A percentile compares a stretch with the other conserved stretches of the same genome.
Conservation (phyloP, 352 stramenopile species). For the Lagenidium sp. region DNA sequence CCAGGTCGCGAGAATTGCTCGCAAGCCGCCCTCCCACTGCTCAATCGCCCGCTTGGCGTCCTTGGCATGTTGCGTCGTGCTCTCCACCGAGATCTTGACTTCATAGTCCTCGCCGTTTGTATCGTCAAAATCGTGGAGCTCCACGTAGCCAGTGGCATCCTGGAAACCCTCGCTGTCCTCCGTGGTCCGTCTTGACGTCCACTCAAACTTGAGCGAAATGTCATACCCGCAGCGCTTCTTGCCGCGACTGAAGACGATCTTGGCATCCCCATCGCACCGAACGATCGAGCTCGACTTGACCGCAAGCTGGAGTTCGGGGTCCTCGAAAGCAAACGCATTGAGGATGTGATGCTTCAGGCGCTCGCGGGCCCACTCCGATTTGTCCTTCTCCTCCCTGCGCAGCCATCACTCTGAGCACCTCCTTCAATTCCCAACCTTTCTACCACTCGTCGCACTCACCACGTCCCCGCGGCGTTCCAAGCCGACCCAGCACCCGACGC, state of each 20-base stretch:
- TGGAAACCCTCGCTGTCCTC: conserved; percentile 30
- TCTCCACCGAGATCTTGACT: conserved; percentile 41
- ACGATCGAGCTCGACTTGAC: conserved; percentile 59
- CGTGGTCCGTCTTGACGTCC: conserved; percentile 25
- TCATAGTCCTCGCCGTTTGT: conserved; percentile 77
- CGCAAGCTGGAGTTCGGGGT: conserved; percentile 30
- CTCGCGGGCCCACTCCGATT: conserved; percentile 70
- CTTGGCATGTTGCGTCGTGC: conserved; percentile 30
- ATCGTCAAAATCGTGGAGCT: conserved; percentile 83
- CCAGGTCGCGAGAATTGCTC: conserved; percentile 58
- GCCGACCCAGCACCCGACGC: conserved; percentile 38
- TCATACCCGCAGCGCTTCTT: conserved; percentile 85
- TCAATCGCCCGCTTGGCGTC: conserved; percentile 52
- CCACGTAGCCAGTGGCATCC: conserved; percentile 50
- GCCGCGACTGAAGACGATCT: conserved; percentile 78
- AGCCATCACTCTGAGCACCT: no score
- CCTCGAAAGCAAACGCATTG: conserved; percentile 42
- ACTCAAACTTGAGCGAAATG: conserved; percentile 76
- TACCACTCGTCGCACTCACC: no score
- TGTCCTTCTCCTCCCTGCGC: conserved; percentile 71
- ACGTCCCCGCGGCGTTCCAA: conserved; percentile 77
- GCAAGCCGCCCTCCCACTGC: conserved; percentile 48
- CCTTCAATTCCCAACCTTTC: no score
- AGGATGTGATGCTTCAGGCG: conserved; percentile 65
- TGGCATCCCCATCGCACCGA: conserved; percentile 67